phyloP scores from a whole-genome alignment of 2,329 filamentous ascomycete species.

The Aspergillus hiratsukae region DNA sequence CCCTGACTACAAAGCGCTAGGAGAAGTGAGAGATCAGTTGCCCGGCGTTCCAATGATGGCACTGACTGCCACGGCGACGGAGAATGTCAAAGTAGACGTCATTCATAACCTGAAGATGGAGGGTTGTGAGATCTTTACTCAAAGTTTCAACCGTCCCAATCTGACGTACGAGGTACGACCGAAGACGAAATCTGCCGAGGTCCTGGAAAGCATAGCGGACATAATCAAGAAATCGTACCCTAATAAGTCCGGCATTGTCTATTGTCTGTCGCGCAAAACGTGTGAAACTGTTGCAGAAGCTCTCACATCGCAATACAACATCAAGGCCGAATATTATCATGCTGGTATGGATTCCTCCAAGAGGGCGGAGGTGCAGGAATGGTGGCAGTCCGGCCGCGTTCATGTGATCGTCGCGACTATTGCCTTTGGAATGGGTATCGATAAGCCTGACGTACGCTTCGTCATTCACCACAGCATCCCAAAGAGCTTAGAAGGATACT shows the following conservation, averaged over 20 bases:
- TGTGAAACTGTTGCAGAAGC: conserved; percentile 75
- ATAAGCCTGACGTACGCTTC: conserved; percentile 94
- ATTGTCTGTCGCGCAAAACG: conserved; percentile 78
- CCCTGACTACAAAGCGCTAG: conserved; percentile 87
- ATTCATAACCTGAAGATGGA: conserved; percentile 85
- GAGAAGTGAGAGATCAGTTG: conserved; percentile 67
- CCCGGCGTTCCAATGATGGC: conserved; percentile 86
- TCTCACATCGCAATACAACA: conserved; percentile 56
- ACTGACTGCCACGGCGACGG: conserved; percentile 88
- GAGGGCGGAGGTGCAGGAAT: conserved; percentile 66
- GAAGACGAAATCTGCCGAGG: conserved; percentile 60
- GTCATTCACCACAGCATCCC: conserved; percentile 91
- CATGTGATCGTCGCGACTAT: conserved; percentile 97
- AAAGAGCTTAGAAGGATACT: conserved; percentile 95
- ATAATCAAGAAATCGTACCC: conserved; percentile 66
- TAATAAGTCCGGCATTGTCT: conserved; percentile 81
- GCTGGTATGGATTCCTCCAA: conserved; percentile 66
- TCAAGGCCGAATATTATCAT: conserved; percentile 81
- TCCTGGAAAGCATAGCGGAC: conserved; percentile 50
- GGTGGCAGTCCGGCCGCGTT: conserved; percentile 75
- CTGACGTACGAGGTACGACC: conserved; percentile 77
- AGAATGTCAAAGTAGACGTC: conserved; percentile 87
- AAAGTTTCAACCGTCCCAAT: conserved; percentile 97
- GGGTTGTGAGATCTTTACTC: conserved; percentile 72
- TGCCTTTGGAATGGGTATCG: conserved; percentile 99